A percentile compares a stretch with the other conserved stretches of the same genome.
phyloP scores from a whole-genome alignment of 495 filamentous ascomycete species.

The Melanomma pulvis-pyrius region DNA sequence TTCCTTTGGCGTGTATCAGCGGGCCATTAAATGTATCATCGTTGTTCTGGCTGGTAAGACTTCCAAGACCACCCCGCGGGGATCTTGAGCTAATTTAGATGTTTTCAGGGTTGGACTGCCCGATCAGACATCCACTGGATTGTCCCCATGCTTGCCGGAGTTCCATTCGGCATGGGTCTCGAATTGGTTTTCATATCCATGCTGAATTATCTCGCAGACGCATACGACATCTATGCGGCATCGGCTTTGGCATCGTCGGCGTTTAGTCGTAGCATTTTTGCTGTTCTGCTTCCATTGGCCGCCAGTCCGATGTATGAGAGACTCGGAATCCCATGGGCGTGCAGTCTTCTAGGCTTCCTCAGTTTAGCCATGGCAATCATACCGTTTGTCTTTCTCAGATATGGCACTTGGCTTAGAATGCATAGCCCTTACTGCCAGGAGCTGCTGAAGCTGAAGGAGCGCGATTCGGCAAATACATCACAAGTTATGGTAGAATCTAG shows the following conservation, averaged over 20 bases:
- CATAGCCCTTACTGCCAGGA: constrained; percentile 1
- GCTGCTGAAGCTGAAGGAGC: neutral
- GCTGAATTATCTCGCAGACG: constrained; percentile 66
- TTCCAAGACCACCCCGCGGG: constrained; percentile 11
- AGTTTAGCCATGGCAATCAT: constrained; percentile 18
- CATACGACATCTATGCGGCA: constrained; percentile 60
- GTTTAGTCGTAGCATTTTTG: constrained; percentile 48
- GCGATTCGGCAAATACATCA: too few species aligned
- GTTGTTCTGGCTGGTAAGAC: neutral
- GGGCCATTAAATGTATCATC: constrained; percentile 11
- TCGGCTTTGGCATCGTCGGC: constrained; percentile 53
- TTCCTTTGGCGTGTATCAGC: constrained; percentile 8
- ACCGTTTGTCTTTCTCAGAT: constrained; percentile 11
- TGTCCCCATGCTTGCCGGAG: constrained; percentile 38
- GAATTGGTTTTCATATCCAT: constrained; percentile 46
- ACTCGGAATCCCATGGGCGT: constrained; percentile 48
- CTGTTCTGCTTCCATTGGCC: constrained; percentile 47
- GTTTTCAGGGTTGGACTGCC: constrained; percentile 44
- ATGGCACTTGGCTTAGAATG: constrained; percentile 10
- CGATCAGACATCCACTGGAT: constrained; percentile 35
- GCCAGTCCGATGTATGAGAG: constrained; percentile 43
- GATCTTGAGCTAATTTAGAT: constrained; percentile 36
- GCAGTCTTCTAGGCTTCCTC: constrained; percentile 10
- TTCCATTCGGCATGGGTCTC: constrained; percentile 39
- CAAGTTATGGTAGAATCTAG: too few species aligned